A percentile compares a stretch with the other conserved stretches of the same genome.
Evolutionary conservation across 2,329 filamentous ascomycete genomes (phyloP).

Genomic region (Diaporthe citriasiana): DNA sequence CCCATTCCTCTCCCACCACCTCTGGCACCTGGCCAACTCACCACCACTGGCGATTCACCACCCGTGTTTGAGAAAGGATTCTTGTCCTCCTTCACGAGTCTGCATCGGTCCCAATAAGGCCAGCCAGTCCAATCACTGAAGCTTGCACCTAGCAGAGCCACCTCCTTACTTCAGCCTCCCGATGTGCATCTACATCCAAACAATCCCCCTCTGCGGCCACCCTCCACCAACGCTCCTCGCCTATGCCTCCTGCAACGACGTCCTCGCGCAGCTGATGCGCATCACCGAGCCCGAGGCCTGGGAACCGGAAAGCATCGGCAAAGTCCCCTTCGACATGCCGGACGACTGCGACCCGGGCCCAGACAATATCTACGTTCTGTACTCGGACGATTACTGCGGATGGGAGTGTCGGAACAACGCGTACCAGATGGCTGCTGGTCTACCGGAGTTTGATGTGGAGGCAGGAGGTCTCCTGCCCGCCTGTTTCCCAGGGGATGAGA

Average conservation of each 20-base stretch:
- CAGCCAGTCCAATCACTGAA: background rate
- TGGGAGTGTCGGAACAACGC: constrained; percentile 49
- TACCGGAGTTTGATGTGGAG: background rate
- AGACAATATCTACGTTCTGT: constrained; percentile 41
- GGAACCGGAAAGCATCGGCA: constrained; percentile 38
- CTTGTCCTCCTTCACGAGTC: background rate
- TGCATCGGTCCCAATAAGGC: background rate
- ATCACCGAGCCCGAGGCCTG: constrained; percentile 45
- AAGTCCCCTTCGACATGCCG: constrained; percentile 45
- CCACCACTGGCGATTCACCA: background rate
- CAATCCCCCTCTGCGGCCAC: constrained; percentile 47
- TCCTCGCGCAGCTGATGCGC: constrained; percentile 44
- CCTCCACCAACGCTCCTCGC: constrained; percentile 42
- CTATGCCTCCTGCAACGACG: constrained; percentile 45
- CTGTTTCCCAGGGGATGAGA: constrained; percentile 24
- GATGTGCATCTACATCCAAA: constrained; percentile 48
- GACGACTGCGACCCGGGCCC: constrained; percentile 44
- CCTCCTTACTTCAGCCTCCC: background rate
- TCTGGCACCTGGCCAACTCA: background rate
- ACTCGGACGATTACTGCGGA: constrained; percentile 47
- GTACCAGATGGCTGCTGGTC: constrained; percentile 5
- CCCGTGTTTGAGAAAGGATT: background rate
- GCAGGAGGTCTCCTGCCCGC: constrained; percentile 27
- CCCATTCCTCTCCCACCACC: too few relatives aligned
- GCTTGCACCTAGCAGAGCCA: background rate